phyloP scores from a whole-genome alignment of 1,284 basidiomycete genomes.

The Phylloporus sp. region DNA sequence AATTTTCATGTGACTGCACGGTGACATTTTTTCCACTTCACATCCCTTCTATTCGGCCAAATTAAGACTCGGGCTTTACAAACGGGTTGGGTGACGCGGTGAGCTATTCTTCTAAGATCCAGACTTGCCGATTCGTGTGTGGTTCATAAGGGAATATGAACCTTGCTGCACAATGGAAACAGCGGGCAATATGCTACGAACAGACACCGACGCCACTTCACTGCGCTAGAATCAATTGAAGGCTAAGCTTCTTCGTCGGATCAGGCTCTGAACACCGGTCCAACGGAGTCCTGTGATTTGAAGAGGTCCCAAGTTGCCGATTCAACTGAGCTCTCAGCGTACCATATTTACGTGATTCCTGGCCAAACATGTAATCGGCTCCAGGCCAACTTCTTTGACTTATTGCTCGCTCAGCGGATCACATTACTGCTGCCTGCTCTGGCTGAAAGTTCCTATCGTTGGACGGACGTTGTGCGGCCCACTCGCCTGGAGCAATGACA shows the following conservation, averaged over 20 bases:
- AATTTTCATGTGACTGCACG: not conserved
- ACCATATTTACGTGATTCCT: conserved; percentile 20
- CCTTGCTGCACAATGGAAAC: conserved; percentile 25
- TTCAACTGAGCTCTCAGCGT: not conserved
- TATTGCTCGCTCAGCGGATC: not conserved
- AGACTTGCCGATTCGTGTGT: too few relatives aligned
- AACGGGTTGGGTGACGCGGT: not conserved
- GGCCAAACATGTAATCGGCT: conserved; percentile 29
- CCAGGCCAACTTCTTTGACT: not conserved
- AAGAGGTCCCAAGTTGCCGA: too few relatives aligned
- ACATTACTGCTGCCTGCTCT: not conserved
- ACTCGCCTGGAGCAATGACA: too few relatives aligned
- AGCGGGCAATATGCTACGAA: not conserved
- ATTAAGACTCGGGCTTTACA: not conserved
- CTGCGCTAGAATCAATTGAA: not conserved
- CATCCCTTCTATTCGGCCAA: not conserved
- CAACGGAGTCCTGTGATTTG: too few relatives aligned
- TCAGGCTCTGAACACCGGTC: too few relatives aligned
- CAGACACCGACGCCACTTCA: not conserved
- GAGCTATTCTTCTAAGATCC: conserved; percentile 2
- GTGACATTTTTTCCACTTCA: too few relatives aligned
- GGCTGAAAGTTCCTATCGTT: not conserved
- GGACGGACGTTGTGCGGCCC: too few relatives aligned
- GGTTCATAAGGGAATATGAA: conserved; percentile 11
- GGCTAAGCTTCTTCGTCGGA: not conserved